Conservation (phyloP, 805 yeast genomes). For the Candida montana region DNA sequence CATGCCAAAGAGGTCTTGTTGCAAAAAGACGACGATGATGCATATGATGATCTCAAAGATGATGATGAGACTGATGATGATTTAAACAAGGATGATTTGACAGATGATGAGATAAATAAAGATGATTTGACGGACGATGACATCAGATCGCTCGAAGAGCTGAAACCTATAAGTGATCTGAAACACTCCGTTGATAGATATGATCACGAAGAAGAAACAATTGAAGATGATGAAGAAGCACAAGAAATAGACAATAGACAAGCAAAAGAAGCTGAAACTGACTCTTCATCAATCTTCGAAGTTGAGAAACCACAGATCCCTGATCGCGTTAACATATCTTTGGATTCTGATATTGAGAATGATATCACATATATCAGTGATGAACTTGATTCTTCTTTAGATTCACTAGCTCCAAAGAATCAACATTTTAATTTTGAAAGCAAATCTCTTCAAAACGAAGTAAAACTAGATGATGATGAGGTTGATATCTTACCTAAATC, state of each 20-base stretch:
- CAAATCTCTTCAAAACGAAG: neutral
- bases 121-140: no score
- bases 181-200: neutral
- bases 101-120: no score
- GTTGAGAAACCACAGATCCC: neutral
- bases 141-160: no score
- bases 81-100: neutral
- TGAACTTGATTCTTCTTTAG: slow-evolving; percentile 16
- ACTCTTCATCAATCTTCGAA: neutral
- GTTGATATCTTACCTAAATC: no score
- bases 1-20: no score
- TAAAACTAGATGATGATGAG: neutral
- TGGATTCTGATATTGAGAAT: slow-evolving; percentile 10
- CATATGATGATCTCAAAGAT: neutral
- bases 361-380: slow-evolving; percentile 10
- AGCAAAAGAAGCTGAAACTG: no score
- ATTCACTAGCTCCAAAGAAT: slow-evolving; percentile 11
- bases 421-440: slow-evolving; percentile 11
- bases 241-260: no score
- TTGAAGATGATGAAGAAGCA: no score
- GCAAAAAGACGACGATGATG: no score
- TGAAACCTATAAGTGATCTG: no score
- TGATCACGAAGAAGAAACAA: neutral
- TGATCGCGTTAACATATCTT: slow-evolving; percentile 1
- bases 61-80: neutral